A percentile compares a stretch with the other conserved stretches of the same genome.
phyloP scores from a whole-genome alignment of 176 grass and related monocot species.

The Guadua angustifolia region DNA sequence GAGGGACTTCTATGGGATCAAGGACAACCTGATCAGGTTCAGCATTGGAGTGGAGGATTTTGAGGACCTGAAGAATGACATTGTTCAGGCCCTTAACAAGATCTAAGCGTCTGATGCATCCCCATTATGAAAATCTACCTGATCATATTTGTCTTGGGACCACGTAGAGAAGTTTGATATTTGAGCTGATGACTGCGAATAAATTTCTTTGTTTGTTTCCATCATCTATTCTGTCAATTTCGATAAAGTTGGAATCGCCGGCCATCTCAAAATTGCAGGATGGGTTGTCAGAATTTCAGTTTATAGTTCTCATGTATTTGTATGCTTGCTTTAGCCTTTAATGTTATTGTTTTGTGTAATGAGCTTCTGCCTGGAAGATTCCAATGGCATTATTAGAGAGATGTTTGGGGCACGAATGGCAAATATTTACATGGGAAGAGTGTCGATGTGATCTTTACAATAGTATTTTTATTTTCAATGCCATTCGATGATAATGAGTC shows the following conservation, averaged over 20 bases:
- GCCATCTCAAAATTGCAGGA: not conserved
- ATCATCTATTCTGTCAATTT: not conserved
- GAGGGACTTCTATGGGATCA: constrained; percentile 87
- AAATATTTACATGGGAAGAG: not conserved
- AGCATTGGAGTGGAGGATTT: constrained; percentile 96
- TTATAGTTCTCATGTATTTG: not conserved
- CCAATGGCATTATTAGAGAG: not conserved
- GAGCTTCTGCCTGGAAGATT: not conserved
- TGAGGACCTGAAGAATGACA: constrained; percentile 85
- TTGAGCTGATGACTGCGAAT: constrained; percentile 39
- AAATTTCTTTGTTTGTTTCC: not conserved
- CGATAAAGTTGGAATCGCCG: not conserved
- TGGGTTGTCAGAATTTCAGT: not conserved
- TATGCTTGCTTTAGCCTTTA: not conserved
- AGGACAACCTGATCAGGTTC: constrained; percentile 98
- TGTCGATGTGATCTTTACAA: not conserved
- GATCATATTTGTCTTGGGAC: constrained; percentile 19
- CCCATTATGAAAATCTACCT: not conserved
- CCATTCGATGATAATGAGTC: not conserved
- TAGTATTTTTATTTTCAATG: not conserved
- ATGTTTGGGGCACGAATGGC: not conserved
- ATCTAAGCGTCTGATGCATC: constrained; percentile 55
- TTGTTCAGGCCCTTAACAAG: constrained; percentile 80
- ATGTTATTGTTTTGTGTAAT: not conserved
- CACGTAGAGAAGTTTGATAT: not conserved